Percentiles rank a stretch among this genome's conserved stretches.
Evolutionary conservation across 768 basidiomycete species (phyloP).

Genomic region (Amanita rubescens): DNA sequence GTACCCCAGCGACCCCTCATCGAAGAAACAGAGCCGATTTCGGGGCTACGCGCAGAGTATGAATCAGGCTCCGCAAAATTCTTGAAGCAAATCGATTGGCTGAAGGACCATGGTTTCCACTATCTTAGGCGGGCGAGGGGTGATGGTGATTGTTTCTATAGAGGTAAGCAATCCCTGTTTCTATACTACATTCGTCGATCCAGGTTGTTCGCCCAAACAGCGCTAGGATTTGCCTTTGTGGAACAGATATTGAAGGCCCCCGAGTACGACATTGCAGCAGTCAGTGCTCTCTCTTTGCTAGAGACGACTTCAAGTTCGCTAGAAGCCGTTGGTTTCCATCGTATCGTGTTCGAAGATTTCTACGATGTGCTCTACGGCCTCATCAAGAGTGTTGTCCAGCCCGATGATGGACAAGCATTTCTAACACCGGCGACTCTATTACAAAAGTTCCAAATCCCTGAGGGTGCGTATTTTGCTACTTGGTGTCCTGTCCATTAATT

Average conservation of each 20-base stretch:
- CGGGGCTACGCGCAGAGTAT: conserved; percentile 58
- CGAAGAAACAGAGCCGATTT: conserved; percentile 43
- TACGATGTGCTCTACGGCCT: conserved; percentile 54
- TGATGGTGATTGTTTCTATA: conserved; percentile 90
- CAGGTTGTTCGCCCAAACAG: conserved; percentile 29
- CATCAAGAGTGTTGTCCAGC: conserved; percentile 35
- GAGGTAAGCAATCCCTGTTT: conserved; percentile 45
- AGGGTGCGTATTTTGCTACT: conserved; percentile 20
- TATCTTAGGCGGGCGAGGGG: conserved; percentile 69
- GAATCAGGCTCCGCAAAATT: conserved; percentile 52
- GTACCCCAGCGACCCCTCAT: conserved; percentile 44
- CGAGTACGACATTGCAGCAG: conserved; percentile 40
- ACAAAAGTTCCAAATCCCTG: conserved; percentile 46
- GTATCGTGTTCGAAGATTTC: conserved; percentile 67
- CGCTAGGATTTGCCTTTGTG: conserved; percentile 77
- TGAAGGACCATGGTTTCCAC: conserved; percentile 55
- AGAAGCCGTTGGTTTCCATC: conserved; percentile 53
- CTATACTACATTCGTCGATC: neutral
- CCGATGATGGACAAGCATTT: conserved; percentile 24
- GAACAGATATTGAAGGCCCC: conserved; percentile 51
- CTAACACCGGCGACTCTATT: conserved; percentile 35
- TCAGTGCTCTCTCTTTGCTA: conserved; percentile 43
- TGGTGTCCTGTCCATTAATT: neutral
- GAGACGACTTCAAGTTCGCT: conserved; percentile 43
- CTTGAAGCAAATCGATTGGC: conserved; percentile 67